Evolutionary conservation across 148 eudicot species (phyloP).

Genomic region (Diospyros lotus): DNA sequence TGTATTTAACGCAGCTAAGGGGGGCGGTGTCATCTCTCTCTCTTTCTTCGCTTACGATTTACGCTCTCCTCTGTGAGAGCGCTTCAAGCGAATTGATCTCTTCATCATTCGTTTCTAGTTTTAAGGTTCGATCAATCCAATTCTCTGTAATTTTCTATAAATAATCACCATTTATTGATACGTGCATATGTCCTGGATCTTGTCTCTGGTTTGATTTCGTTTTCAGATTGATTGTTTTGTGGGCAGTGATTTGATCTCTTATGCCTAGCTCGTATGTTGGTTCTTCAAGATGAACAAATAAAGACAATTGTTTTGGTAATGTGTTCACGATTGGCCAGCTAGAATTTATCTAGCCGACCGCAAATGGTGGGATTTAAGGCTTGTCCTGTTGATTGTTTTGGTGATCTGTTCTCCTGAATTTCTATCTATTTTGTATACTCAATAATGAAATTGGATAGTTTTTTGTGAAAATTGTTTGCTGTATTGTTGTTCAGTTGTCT

Average conservation of each 20-base stretch:
- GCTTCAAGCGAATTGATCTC: background rate
- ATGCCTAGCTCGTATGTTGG: too few species aligned
- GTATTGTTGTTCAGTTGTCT: background rate
- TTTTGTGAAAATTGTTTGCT: background rate
- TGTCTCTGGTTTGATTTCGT: too few species aligned
- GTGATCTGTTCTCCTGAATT: background rate
- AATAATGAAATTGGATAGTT: background rate
- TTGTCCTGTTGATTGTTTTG: background rate
- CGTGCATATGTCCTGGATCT: background rate
- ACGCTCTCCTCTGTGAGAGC: slow-evolving; percentile 1
- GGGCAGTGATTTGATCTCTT: too few species aligned
- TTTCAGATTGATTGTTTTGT: too few species aligned
- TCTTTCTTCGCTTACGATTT: background rate
- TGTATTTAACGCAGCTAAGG: background rate
- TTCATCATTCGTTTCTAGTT: background rate
- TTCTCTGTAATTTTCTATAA: background rate
- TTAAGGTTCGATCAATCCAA: background rate
- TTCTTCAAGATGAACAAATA: too few species aligned
- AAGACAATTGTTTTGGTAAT: too few species aligned
- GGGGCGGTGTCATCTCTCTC: background rate
- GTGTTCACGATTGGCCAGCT: too few species aligned
- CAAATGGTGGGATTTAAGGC: too few species aligned
- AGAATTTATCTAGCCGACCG: too few species aligned
- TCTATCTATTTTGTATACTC: too few species aligned
- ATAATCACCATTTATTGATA: background rate